Evolutionary conservation across 2,329 filamentous ascomycete genomes (phyloP).

Genomic region (Blastomyces parvus): DNA sequence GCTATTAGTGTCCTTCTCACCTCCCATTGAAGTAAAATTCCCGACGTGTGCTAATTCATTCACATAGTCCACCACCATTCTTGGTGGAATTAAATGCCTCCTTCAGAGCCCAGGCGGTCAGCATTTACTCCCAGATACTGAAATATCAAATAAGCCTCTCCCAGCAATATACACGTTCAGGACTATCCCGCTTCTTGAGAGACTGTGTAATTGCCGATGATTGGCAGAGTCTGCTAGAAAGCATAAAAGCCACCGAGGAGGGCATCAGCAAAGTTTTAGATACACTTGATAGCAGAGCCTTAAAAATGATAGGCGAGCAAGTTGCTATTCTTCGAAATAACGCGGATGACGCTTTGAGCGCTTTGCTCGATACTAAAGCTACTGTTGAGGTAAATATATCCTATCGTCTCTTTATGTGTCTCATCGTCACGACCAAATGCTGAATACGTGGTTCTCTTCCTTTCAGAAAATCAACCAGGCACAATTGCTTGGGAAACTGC

Average conservation of each 20-base stretch:
- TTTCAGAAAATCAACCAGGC: constrained; percentile 3
- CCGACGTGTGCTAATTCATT: neutral
- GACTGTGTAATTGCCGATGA: constrained; percentile 1
- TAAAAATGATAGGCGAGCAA: neutral
- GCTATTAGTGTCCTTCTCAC: neutral
- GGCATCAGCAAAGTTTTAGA: constrained; percentile 1
- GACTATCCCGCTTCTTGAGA: constrained; percentile 1
- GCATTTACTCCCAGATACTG: constrained; percentile 2
- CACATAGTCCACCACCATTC: neutral
- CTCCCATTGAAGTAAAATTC: neutral
- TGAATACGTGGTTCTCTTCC: neutral
- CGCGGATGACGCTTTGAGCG: neutral
- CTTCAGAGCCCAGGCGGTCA: neutral
- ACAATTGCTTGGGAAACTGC: constrained; percentile 3
- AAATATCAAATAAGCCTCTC: constrained; percentile 1
- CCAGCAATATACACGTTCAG: neutral
- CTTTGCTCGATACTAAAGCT: constrained; percentile 1
- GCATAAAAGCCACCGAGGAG: constrained; percentile 1
- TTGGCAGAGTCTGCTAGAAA: constrained; percentile 2
- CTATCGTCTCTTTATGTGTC: neutral
- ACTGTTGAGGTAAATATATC: neutral
- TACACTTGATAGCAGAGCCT: neutral
- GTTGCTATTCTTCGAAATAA: neutral
- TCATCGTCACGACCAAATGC: neutral
- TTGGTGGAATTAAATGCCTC: neutral